Conservation (phyloP, 2,329 filamentous ascomycete species). For the Peltaster fructicola region DNA sequence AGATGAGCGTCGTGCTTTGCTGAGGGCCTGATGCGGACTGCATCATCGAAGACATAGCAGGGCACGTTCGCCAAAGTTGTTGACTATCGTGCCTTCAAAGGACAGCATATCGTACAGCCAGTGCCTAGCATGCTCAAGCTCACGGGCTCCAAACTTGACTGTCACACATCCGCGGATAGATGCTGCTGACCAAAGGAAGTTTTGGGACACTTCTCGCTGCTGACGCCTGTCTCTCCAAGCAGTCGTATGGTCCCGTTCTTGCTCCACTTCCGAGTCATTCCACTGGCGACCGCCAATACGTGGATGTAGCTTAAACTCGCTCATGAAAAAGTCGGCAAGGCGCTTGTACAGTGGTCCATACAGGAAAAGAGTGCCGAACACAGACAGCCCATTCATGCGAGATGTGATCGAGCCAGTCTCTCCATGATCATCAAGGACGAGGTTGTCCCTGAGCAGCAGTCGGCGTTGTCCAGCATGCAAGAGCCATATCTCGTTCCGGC, state of each 20-base stretch:
- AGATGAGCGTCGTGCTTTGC: background rate
- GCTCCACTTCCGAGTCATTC: conserved; percentile 21
- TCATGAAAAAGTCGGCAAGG: conserved; percentile 56
- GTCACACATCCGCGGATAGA: conserved; percentile 67
- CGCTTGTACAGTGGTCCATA: conserved; percentile 51
- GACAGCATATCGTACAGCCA: conserved; percentile 66
- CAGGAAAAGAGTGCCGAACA: conserved; percentile 74
- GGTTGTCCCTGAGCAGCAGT: conserved; percentile 68
- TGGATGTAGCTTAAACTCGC: conserved; percentile 61
- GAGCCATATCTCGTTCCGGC: conserved; percentile 74
- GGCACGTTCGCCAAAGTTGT: conserved; percentile 63
- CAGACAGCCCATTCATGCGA: conserved; percentile 56
- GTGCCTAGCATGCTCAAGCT: conserved; percentile 60
- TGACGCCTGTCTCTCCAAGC: conserved; percentile 32
- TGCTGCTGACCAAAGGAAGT: conserved; percentile 67
- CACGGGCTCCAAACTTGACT: conserved; percentile 74
- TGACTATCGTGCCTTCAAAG: conserved; percentile 53
- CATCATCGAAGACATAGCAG: conserved; percentile 49
- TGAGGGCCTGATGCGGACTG: conserved; percentile 1
- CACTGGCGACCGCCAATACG: conserved; percentile 73
- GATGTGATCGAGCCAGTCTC: conserved; percentile 16
- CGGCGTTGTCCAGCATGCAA: conserved; percentile 25
- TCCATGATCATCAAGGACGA: conserved; percentile 41
- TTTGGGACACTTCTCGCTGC: conserved; percentile 38
- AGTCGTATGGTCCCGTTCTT: conserved; percentile 25